Base-by-base conservation (phyloP, 352 stramenopile genomes). In the Phytophthora pisi region DNA sequence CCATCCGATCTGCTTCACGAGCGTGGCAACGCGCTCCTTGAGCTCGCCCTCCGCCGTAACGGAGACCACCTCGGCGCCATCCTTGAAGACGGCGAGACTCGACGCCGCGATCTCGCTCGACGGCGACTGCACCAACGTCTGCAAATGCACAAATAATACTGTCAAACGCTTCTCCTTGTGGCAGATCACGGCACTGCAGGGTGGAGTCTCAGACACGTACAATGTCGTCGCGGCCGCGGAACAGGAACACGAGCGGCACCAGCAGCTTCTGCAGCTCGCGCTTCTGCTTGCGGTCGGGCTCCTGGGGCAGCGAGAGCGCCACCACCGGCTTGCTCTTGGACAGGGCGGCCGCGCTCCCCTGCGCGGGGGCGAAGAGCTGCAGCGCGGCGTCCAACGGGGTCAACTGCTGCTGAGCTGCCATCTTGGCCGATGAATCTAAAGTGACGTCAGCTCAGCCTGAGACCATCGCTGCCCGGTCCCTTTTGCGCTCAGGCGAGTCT, bases 221-320 rank as follows among this genome's bases (percentile, higher is more conserved):
- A 51, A 92, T 65, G 54, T 90, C 84, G n/a, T 72, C 69, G 68
- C 86, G 84, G 20, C 77, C 75, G 45, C 78, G 75, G 56, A 94
- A 77, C 59, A 92, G 72, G 72, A 90, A 90, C 47, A 70, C 68
- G 34, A 92, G 53, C 31, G 82, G 72, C 50, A 75, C 56, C 23
- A 91, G 10, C 46, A 91, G 76, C 26, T 79, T 77, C 60, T 80
- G 59, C 38, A 75, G 61, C 9, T 72, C 70, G 36, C 69, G 73
- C 51, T 81, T 72, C 43, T 82, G 61, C 47, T 68, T 75, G 36
- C 49, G 51, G 15, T 66, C 58, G 28, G 31, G 57, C 42, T 73
- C 51, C 34, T 52, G 51, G 7, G 51, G 53, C 51, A 82, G 51
- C 3, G 53, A 74, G 34, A 82, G 61, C 28, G 50, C 46, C 45